Conservation (phyloP, 2,329 filamentous ascomycete species). For the Fusarium aywerte region DNA sequence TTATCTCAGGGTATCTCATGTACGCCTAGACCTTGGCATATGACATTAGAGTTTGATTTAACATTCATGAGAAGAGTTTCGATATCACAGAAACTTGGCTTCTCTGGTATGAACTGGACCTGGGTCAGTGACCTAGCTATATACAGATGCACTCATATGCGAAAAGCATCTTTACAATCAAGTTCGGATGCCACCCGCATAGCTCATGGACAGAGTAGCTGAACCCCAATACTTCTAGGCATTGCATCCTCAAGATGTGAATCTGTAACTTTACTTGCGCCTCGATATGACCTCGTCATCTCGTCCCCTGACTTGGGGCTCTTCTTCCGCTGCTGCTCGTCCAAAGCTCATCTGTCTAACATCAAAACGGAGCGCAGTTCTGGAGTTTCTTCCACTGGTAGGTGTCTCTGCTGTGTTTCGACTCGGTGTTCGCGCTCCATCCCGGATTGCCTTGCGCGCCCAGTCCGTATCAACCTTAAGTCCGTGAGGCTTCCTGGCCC, state of each 20-base stretch:
- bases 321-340: constrained; percentile 5
- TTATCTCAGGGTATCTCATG: constrained; percentile 11
- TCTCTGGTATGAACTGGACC: not conserved
- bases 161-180: constrained; percentile 3
- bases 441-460: constrained; percentile 38
- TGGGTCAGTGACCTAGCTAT: not conserved
- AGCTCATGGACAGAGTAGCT: constrained; percentile 7
- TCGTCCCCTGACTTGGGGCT: constrained; percentile 5
- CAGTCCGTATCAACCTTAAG: constrained; percentile 42
- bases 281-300: constrained; percentile 33
- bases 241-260: constrained; percentile 3
- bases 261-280: constrained; percentile 14
- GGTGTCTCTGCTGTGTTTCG: constrained; percentile 12
- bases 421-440: constrained; percentile 31
- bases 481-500: constrained; percentile 42
- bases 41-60: not conserved
- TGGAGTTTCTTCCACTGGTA: constrained; percentile 22
- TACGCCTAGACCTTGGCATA: not conserved
- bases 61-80: not conserved
- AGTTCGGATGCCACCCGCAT: not conserved
- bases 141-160: constrained; percentile 2
- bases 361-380: constrained; percentile 35
- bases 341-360: constrained; percentile 20
- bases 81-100: not conserved
- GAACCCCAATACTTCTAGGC: constrained; percentile 2